Evolutionary conservation across 495 filamentous ascomycete genomes (phyloP).

Genomic region (Baudoinia panamericana): DNA sequence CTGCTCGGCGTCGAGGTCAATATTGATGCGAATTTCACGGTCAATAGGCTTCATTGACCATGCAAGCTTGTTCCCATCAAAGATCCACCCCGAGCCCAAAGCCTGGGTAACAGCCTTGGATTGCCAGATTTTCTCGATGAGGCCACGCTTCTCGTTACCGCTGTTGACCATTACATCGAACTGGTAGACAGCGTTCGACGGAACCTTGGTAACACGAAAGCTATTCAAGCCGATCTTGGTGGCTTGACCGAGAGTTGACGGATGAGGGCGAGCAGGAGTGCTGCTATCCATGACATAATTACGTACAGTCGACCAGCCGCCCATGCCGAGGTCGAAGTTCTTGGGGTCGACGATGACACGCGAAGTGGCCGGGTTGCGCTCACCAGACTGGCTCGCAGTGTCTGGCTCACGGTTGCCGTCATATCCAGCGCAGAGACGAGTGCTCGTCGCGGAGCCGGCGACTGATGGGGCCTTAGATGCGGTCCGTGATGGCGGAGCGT

Average conservation of each 20-base stretch:
- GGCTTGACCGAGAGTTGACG: conserved; percentile 35
- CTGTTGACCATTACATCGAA: conserved; percentile 68
- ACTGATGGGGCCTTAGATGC: too few relatives aligned
- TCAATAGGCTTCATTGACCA: conserved; percentile 40
- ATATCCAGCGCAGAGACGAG: too few relatives aligned
- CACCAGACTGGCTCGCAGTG: background rate
- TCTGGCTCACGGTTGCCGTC: conserved; percentile 25
- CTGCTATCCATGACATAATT: conserved; percentile 3
- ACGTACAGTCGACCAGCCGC: conserved; percentile 23
- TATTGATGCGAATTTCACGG: conserved; percentile 33
- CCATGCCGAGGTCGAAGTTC: conserved; percentile 25
- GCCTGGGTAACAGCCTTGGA: conserved; percentile 41
- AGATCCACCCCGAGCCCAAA: conserved; percentile 49
- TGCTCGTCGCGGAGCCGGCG: too few relatives aligned
- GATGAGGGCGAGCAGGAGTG: conserved; percentile 7
- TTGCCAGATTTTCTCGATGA: conserved; percentile 64
- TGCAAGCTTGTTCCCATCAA: conserved; percentile 64
- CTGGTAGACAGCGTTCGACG: conserved; percentile 50
- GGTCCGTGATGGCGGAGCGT: too few relatives aligned
- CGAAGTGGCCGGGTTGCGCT: conserved; percentile 11
- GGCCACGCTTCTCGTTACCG: conserved; percentile 45
- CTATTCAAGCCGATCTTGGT: conserved; percentile 58
- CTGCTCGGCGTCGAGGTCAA: conserved; percentile 57
- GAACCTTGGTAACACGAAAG: conserved; percentile 40
- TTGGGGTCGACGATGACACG: conserved; percentile 12